These are phyloP conservation scores for Colletotrichum truncatum DNA, from an alignment of 2,329 filamentous ascomycete genomes.

Conservation along the genomic window DNA sequence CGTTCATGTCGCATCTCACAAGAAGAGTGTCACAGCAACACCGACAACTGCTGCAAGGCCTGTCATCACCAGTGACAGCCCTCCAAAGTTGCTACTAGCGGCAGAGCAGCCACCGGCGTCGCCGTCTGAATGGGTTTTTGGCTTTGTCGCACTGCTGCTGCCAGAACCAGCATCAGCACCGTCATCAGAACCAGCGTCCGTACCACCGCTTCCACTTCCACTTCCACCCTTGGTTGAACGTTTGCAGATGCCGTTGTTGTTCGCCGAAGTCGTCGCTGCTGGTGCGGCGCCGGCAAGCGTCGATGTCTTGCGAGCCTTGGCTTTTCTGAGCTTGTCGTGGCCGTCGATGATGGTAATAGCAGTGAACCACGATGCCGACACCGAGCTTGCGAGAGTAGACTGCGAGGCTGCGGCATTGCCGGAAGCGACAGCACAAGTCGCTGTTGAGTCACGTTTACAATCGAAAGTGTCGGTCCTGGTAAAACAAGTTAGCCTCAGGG, in stretches of 20 bases:
- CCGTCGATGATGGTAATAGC: constrained; percentile 24
- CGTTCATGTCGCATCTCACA: neutral
- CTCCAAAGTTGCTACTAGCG: neutral
- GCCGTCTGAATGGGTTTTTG: neutral
- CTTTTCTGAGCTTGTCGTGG: constrained; percentile 2
- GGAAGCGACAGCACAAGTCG: constrained; percentile 1
- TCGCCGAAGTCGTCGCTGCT: neutral
- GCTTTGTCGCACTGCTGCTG: neutral
- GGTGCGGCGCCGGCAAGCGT: neutral
- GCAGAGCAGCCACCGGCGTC: constrained; percentile 6
- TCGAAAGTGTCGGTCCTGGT: constrained; percentile 11
- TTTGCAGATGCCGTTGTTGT: constrained; percentile 8
- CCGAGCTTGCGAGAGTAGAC: neutral
- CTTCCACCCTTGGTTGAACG: neutral
- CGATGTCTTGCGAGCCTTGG: neutral
- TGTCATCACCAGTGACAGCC: neutral
- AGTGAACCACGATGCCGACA: constrained; percentile 14
- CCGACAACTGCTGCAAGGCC: neutral
- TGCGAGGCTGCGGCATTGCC: neutral
- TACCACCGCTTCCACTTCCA: too few relatives aligned
- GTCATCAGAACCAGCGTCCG: too few relatives aligned
- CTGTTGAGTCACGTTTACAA: constrained; percentile 14
- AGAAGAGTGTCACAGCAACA: neutral
- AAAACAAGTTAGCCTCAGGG: neutral
- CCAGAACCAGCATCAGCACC: neutral